Percentiles rank a stretch among this genome's conserved stretches.
Conservation (phyloP, 2,329 filamentous ascomycete species). For the Cyphellophora europaea region DNA sequence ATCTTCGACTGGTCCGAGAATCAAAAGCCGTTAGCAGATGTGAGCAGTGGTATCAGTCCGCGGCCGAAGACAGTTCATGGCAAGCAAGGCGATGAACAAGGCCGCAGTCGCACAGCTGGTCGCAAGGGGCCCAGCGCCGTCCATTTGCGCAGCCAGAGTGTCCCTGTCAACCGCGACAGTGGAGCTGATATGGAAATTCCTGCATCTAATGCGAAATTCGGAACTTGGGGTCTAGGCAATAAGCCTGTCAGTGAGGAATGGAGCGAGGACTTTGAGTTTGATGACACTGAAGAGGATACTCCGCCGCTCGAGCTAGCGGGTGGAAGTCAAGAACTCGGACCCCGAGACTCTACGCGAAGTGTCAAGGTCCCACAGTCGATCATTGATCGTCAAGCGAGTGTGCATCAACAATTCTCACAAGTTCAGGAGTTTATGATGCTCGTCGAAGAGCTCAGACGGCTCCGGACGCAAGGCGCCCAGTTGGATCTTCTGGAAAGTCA, state of each 20-base stretch:
- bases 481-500: slow-evolving; percentile 45
- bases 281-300: slow-evolving; percentile 37
- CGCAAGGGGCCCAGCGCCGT: slow-evolving; percentile 50
- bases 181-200: slow-evolving; percentile 38
- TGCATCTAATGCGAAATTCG: slow-evolving; percentile 49
- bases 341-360: slow-evolving; percentile 21
- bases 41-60: slow-evolving; percentile 40
- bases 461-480: slow-evolving; percentile 44
- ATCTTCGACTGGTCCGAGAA: slow-evolving; percentile 59
- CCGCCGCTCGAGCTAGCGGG: slow-evolving; percentile 27
- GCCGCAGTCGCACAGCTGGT: slow-evolving; percentile 48
- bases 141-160: slow-evolving; percentile 58
- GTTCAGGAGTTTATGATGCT: slow-evolving; percentile 54
- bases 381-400: slow-evolving; percentile 54
- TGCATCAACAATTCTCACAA: slow-evolving; percentile 56
- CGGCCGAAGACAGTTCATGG: slow-evolving; percentile 56
- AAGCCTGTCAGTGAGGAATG: slow-evolving; percentile 60
- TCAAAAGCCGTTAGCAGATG: slow-evolving; percentile 43
- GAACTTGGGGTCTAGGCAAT: slow-evolving; percentile 57
- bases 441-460: slow-evolving; percentile 56
- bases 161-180: slow-evolving; percentile 47
- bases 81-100: slow-evolving; percentile 47
- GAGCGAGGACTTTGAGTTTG: slow-evolving; percentile 61
- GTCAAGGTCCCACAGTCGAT: slow-evolving; percentile 51
- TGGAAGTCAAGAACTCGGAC: slow-evolving; percentile 1